These are phyloP conservation scores for Geranium incanum DNA, from an alignment of 441 rosid species.

Conservation along the genomic window DNA sequence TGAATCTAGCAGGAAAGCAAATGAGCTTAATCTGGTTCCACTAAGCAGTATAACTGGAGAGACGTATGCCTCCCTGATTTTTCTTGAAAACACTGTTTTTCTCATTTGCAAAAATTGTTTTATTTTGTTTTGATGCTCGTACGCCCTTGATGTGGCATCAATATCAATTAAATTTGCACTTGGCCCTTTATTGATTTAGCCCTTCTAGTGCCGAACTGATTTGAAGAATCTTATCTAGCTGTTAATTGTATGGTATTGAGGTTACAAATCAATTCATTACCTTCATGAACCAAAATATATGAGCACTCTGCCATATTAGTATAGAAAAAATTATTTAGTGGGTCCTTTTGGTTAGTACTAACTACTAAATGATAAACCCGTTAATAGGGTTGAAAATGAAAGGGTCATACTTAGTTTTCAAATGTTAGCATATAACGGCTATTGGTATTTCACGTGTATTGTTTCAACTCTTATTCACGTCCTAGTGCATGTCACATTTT, in stretches of 20 bases:
- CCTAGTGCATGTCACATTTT: background rate
- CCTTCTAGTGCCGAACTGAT: background rate
- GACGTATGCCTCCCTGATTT: constrained; percentile 25
- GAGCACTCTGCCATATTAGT: background rate
- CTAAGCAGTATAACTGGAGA: constrained; percentile 49
- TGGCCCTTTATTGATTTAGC: background rate
- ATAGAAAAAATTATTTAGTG: background rate
- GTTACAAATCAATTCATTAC: background rate
- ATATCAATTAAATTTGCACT: background rate
- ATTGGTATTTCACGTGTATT: background rate
- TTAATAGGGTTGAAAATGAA: background rate
- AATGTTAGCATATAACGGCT: too few species aligned
- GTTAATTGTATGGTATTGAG: background rate
- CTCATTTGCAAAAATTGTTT: background rate
- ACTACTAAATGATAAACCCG: background rate
- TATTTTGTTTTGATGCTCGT: background rate
- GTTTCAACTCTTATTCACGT: background rate
- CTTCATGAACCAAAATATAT: background rate
- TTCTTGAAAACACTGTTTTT: background rate
- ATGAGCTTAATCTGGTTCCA: constrained; percentile 67
- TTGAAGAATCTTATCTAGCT: background rate
- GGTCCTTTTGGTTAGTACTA: background rate
- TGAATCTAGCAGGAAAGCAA: constrained; percentile 60
- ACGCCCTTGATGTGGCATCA: background rate
- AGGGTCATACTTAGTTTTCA: background rate